Base-by-base conservation (phyloP, 495 filamentous ascomycete species). In the Aspergillus bertholletiae region DNA sequence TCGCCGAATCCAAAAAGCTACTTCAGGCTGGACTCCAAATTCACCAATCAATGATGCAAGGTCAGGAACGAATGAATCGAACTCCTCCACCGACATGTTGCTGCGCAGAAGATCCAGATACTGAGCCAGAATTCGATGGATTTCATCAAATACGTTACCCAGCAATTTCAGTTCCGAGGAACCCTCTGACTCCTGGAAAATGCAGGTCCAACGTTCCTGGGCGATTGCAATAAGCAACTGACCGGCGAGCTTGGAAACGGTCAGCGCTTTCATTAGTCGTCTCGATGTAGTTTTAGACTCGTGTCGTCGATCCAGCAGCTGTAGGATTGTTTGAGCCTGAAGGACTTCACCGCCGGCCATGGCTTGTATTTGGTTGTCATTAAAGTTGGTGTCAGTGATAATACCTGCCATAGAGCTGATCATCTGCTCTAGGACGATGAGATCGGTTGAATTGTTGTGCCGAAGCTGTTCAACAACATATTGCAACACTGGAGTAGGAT, bases 351-450 rank as follows among this genome's bases (percentile, higher is more conserved):
- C 93, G 48, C 92, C 91, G 13, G 89, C 88, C 82, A 99, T 88
- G 13, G 88, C 90, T 46, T 84, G 79, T 5, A 96, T 79, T 65
- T 97, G 92, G 12, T 81, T 72, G 50, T 99, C 94, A 32, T 88
- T 97, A 56, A 95, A 89, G 63, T 89, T 87, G 34, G 84, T 76
- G 59, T 92, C 88, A 0, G 92, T 84, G 21, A 92, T 84, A 34
- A 99, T 89, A 30, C 95, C 95, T 13, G 88, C 88, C 95, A 97
- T 97, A 4, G 88, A 89, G 27, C 80, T 85, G 44, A 96, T 88
- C 35, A 97, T 73, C 59, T 97, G 87, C 65, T 94, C 86, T 40
- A 99, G 68, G 49, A 99, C 85, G 48, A 96, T 87, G 3, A 97
- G 77, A 61, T 96, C 92, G 15, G 87, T 90, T 1, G 88, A 87